Evolutionary conservation across 129 eudicot species (phyloP).

Genomic region (Flaveria ramosissima): DNA sequence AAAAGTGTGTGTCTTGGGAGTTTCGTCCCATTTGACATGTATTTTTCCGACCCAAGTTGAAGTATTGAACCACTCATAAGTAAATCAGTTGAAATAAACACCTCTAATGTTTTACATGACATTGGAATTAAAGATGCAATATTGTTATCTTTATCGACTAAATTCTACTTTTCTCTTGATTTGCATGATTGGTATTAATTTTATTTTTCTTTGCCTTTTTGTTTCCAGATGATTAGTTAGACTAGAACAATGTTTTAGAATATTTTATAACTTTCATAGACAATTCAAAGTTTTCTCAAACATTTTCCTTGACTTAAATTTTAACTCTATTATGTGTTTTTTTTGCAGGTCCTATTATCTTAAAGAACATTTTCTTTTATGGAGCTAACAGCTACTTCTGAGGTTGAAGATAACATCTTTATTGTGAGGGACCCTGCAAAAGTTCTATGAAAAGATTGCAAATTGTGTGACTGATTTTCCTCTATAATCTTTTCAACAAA

Average conservation of each 20-base stretch:
- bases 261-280: background rate
- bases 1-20: background rate
- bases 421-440: slow-evolving; percentile 33
- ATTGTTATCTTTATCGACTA: background rate
- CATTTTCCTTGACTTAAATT: background rate
- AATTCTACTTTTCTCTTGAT: background rate
- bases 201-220: background rate
- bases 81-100: background rate
- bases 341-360: slow-evolving; percentile 30
- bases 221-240: background rate
- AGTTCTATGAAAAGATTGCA: slow-evolving; percentile 45
- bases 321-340: slow-evolving; percentile 9
- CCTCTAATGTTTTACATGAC: slow-evolving; percentile 3
- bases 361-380: slow-evolving; percentile 30
- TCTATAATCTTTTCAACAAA: too few species aligned
- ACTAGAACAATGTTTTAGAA: slow-evolving; percentile 2
- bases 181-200: background rate
- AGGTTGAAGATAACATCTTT: slow-evolving; percentile 30
- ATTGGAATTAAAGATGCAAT: background rate
- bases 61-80: too few species aligned
- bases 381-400: slow-evolving; percentile 32
- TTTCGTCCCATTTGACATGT: background rate
- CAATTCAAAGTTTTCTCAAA: background rate
- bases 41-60: background rate
- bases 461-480: background rate